Evolutionary conservation across 1,284 basidiomycete genomes (phyloP).

Genomic region (Fomitopsis betulina): DNA sequence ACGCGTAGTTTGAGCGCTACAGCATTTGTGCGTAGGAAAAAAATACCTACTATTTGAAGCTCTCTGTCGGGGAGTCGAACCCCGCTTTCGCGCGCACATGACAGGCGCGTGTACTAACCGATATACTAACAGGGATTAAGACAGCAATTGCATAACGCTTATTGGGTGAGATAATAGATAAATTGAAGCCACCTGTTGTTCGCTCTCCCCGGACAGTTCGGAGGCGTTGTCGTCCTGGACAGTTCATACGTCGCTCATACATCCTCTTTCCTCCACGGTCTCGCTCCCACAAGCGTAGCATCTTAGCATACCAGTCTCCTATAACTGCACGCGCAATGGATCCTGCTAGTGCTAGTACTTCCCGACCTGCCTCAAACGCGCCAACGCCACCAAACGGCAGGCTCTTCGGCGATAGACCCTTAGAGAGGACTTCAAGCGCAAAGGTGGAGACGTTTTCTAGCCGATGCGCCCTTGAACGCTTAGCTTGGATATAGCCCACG

Average conservation of each 20-base stretch:
- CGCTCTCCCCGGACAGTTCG: too few species aligned
- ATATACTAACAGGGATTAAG: neutral
- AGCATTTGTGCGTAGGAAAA: too few species aligned
- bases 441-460: neutral
- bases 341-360: neutral
- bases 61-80: slow-evolving; percentile 13
- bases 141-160: too few species aligned
- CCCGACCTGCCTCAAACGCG: neutral
- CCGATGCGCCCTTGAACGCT: too few species aligned
- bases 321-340: neutral
- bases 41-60: too few species aligned
- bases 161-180: too few species aligned
- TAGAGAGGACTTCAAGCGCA: neutral
- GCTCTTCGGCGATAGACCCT: neutral
- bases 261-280: too few species aligned
- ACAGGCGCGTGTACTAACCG: slow-evolving; percentile 1
- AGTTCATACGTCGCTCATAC: too few species aligned
- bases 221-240: too few species aligned
- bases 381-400: neutral
- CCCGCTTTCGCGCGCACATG: slow-evolving; percentile 33
- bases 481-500: neutral
- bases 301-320: neutral
- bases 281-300: too few species aligned
- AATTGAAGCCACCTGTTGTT: too few species aligned
- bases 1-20: too few species aligned